Conservation (phyloP, 257 asterid species). For the Solanum corneliomulleri region DNA sequence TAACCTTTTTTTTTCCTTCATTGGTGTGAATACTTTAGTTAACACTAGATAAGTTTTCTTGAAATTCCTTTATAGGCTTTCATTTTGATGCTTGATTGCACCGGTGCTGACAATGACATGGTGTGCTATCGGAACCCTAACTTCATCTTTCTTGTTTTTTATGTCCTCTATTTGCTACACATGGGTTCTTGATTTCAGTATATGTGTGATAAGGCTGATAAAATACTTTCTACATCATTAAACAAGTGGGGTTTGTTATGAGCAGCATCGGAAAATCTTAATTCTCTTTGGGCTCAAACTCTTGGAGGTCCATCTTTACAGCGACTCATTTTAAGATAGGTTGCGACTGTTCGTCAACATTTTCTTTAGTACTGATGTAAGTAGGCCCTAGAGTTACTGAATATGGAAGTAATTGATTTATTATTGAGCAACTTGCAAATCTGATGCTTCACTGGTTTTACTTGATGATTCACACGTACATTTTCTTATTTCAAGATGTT, state of each 20-base stretch:
- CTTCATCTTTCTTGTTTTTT: neutral
- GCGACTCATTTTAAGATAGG: constrained; percentile 71
- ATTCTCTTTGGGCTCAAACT: constrained; percentile 80
- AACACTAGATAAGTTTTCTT: constrained; percentile 12
- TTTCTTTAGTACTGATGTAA: neutral
- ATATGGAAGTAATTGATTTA: neutral
- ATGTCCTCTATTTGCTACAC: neutral
- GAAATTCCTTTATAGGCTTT: constrained; percentile 79
- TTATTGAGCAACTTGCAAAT: neutral
- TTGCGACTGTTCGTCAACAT: neutral
- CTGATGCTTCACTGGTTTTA: neutral
- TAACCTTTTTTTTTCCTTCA: neutral
- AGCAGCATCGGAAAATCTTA: constrained; percentile 45
- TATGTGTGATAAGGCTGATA: constrained; percentile 51
- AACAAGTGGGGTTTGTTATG: constrained; percentile 53
- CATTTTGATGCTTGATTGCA: constrained; percentile 61
- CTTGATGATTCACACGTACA: neutral
- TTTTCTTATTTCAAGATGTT: neutral
- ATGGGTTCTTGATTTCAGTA: constrained; percentile 43
- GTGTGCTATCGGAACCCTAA: constrained; percentile 19
- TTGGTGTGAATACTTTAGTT: neutral
- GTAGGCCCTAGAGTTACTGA: neutral
- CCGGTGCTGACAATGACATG: constrained; percentile 63
- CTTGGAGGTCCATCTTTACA: constrained; percentile 69
- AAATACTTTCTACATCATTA: constrained; percentile 54